Conservation (phyloP, 2,329 filamentous ascomycete species). For the Cladosporium sphaerospermum region DNA sequence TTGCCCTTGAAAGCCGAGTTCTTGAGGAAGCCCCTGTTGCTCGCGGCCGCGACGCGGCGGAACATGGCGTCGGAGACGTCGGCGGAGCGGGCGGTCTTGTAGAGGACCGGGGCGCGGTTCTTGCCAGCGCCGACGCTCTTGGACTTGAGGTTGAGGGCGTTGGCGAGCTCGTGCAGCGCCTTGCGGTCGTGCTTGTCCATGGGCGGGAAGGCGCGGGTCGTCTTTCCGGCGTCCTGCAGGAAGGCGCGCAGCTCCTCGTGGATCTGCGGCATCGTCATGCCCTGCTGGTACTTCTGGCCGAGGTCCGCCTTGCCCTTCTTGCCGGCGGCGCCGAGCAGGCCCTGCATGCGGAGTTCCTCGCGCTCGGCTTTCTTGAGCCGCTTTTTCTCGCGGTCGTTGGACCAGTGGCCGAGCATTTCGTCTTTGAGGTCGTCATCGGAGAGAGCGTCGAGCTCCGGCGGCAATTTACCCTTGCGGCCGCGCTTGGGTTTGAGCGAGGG, state of each 20-base stretch:
- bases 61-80: slow-evolving; percentile 52
- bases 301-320: slow-evolving; percentile 43
- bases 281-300: slow-evolving; percentile 63
- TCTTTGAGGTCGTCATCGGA: slow-evolving; percentile 41
- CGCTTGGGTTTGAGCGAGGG: slow-evolving; percentile 60
- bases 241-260: slow-evolving; percentile 68
- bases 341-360: slow-evolving; percentile 40
- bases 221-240: slow-evolving; percentile 55
- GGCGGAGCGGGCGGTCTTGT: slow-evolving; percentile 63
- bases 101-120: slow-evolving; percentile 68
- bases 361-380: slow-evolving; percentile 42
- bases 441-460: slow-evolving; percentile 32
- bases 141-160: slow-evolving; percentile 70
- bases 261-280: slow-evolving; percentile 65
- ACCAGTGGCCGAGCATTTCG: slow-evolving; percentile 36
- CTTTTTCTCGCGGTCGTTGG: slow-evolving; percentile 41
- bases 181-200: slow-evolving; percentile 77
- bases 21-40: slow-evolving; percentile 47
- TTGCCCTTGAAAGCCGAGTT: slow-evolving; percentile 17
- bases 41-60: slow-evolving; percentile 32
- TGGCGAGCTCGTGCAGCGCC: slow-evolving; percentile 71
- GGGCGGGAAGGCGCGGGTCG: slow-evolving; percentile 68
- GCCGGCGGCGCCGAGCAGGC: slow-evolving; percentile 31
- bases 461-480: slow-evolving; percentile 49
- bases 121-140: slow-evolving; percentile 72